phyloP scores from a whole-genome alignment of 345 rosid genomes.

The Lumnitzera littorea region DNA sequence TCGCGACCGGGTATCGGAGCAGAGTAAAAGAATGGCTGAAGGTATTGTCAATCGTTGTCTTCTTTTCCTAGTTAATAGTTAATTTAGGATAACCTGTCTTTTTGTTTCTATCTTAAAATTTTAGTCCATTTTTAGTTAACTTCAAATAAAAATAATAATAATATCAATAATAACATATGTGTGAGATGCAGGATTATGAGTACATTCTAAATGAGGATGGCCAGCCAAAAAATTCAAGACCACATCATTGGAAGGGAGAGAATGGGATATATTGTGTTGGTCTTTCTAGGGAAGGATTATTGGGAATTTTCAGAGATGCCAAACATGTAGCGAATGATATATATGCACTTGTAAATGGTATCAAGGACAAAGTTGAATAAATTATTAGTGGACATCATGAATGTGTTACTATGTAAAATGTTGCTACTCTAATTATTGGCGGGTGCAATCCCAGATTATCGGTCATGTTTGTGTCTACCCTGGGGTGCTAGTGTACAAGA shows the following conservation, averaged over 20 bases:
- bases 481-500: no score
- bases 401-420: no score
- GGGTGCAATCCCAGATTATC: no score
- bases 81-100: no score
- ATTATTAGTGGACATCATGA: no score
- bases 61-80: no score
- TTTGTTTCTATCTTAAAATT: no score
- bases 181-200: not conserved
- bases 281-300: constrained; percentile 1
- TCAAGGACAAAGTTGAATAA: not conserved
- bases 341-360: not conserved
- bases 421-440: no score
- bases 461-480: no score
- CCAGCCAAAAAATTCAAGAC: not conserved
- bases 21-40: constrained; percentile 1
- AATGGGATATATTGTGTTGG: constrained; percentile 4
- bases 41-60: not conserved
- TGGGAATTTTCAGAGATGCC: constrained; percentile 3
- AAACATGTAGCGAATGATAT: constrained; percentile 3
- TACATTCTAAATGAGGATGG: constrained; percentile 8
- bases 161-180: not conserved
- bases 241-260: constrained; percentile 6
- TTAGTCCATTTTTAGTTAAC: no score
- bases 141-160: not conserved
- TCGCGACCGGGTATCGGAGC: constrained; percentile 8